A percentile compares a stretch with the other conserved stretches of the same genome.
phyloP scores from a whole-genome alignment of 202 grass and related monocot genomes.

The Carex arenaria region DNA sequence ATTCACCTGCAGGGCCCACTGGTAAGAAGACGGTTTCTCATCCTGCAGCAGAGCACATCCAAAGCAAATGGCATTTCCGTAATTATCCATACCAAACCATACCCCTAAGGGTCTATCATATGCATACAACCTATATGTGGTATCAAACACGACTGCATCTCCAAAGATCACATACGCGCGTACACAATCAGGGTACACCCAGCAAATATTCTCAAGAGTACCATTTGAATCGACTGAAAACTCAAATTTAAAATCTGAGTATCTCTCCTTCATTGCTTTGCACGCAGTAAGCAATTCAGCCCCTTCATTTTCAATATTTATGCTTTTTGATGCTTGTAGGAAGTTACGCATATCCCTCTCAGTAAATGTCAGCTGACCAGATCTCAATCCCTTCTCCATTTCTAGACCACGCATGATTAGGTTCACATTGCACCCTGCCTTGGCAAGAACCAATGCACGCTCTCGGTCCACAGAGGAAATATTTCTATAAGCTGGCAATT shows the following conservation, averaged over 20 bases:
- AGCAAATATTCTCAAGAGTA: conserved; percentile 39
- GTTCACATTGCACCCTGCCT: conserved; percentile 48
- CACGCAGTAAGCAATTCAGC: conserved; percentile 41
- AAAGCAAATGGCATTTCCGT: conserved; percentile 43
- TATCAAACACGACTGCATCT: conserved; percentile 51
- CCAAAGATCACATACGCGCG: conserved; percentile 38
- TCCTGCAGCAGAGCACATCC: conserved; percentile 41
- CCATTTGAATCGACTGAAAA: conserved; percentile 34
- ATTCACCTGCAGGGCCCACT: conserved; percentile 46
- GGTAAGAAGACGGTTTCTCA: conserved; percentile 31
- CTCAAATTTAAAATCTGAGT: conserved; percentile 35
- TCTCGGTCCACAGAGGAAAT: conserved; percentile 39
- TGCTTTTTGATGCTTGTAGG: conserved; percentile 42
- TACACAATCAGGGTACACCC: conserved; percentile 34
- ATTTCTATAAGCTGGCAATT: conserved; percentile 47
- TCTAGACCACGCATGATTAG: conserved; percentile 42
- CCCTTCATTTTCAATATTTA: conserved; percentile 42
- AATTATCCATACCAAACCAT: conserved; percentile 49
- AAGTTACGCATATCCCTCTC: conserved; percentile 54
- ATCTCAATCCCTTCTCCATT: conserved; percentile 32
- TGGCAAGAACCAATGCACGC: conserved; percentile 35
- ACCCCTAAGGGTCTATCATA: conserved; percentile 45
- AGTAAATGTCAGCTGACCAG: conserved; percentile 37
- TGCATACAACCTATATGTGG: conserved; percentile 38
- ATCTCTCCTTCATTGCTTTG: conserved; percentile 33